phyloP scores from a whole-genome alignment of 139 green algal species.

The Spirogloea muscicola region DNA sequence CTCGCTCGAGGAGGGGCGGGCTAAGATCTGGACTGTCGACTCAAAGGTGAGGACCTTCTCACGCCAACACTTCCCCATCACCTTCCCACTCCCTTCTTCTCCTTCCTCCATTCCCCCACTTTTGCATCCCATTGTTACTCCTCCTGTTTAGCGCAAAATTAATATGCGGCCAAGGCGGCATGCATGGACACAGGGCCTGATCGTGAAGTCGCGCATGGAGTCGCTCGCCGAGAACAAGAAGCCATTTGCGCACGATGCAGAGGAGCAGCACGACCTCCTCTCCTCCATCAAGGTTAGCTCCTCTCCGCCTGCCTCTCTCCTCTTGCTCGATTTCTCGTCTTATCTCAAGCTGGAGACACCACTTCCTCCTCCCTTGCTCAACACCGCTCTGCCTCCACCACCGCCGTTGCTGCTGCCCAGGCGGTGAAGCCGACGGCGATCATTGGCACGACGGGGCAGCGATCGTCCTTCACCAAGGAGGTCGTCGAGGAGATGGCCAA shows the following conservation, averaged over 20 bases:
- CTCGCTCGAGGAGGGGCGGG: conserved; percentile 20
- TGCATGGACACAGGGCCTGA: conserved; percentile 15
- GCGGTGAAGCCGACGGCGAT: conserved; percentile 41
- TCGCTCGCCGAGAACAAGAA: conserved; percentile 67
- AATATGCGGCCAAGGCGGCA: too few relatives aligned
- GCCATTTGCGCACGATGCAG: conserved; percentile 73
- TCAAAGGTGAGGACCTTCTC: conserved; percentile 29
- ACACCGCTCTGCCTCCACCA: background rate
- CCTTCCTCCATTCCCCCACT: too few relatives aligned
- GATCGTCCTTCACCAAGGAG: conserved; percentile 27
- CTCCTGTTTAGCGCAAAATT: too few relatives aligned
- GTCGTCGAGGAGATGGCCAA: conserved; percentile 28
- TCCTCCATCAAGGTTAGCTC: conserved; percentile 3
- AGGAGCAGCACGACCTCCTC: conserved; percentile 12
- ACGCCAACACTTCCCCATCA: too few relatives aligned
- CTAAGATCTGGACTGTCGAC: conserved; percentile 28
- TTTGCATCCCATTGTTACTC: too few relatives aligned
- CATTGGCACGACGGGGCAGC: conserved; percentile 34
- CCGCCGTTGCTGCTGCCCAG: background rate
- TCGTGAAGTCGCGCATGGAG: conserved; percentile 12
- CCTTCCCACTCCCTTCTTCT: too few relatives aligned
- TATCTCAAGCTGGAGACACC: background rate
- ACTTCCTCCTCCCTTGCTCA: background rate
- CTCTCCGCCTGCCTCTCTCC: background rate
- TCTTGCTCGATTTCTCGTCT: background rate